Evolutionary conservation across 2,329 filamentous ascomycete genomes (phyloP).

Genomic region (Neonectria ditissima): DNA sequence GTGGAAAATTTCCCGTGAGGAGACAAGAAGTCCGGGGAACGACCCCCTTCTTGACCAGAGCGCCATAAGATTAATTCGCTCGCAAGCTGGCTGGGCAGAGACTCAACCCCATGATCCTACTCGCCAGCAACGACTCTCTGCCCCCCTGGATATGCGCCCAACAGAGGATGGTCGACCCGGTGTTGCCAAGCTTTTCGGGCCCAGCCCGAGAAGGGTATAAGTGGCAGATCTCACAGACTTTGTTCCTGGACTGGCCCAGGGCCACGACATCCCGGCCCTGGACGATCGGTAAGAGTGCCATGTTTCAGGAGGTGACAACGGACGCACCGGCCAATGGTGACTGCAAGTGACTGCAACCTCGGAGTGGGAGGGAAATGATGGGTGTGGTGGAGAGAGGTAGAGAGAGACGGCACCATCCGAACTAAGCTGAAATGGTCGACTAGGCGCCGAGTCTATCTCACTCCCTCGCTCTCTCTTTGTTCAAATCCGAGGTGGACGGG

Average conservation of each 20-base stretch:
- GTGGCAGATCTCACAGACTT: conserved; percentile 37
- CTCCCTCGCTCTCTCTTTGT: conserved; percentile 22
- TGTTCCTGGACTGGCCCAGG: conserved; percentile 30
- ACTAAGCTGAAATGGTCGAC: background rate
- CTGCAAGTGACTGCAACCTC: background rate
- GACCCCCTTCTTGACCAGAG: background rate
- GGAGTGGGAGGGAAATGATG: background rate
- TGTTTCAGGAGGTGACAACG: conserved; percentile 14
- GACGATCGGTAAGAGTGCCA: conserved; percentile 5
- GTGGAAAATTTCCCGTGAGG: conserved; percentile 10
- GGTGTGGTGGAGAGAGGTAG: background rate
- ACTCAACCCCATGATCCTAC: conserved; percentile 20
- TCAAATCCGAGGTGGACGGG: conserved; percentile 19
- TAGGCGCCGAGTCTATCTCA: conserved; percentile 16
- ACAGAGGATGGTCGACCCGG: conserved; percentile 19
- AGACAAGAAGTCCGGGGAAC: background rate
- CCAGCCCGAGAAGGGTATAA: conserved; percentile 19
- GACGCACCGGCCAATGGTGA: background rate
- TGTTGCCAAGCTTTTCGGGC: conserved; percentile 28
- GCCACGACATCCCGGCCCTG: conserved; percentile 8
- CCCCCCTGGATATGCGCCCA: conserved; percentile 15
- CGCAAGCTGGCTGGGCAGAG: conserved; percentile 21
- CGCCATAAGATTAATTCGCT: conserved; percentile 34
- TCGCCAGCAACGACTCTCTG: conserved; percentile 2
- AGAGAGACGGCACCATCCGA: background rate